Evolutionary conservation across 2,329 filamentous ascomycete genomes (phyloP), one percentile per base, ranked within the genome.

Genomic region (Aspergillus fischeri): DNA sequence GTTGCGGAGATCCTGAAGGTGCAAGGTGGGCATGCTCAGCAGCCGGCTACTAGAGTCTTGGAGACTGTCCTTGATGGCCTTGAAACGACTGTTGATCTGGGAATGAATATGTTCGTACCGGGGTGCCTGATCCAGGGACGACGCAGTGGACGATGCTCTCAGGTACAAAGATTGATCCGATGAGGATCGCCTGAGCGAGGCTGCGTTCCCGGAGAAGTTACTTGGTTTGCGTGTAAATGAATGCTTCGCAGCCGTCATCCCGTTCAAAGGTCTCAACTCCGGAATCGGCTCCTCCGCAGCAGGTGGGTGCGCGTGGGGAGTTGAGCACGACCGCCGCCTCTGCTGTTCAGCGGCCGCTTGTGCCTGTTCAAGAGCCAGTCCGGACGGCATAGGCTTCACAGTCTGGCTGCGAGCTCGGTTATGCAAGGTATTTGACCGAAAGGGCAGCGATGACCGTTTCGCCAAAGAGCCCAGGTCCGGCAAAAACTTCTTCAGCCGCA

Each of bases 61-160:
- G 60, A 90, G 85, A 68, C 89, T 95, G 70, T 97, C 92, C 68
- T 87, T 89, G 70, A 97, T 90, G 4, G 93, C 93, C 76, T 96
- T 96, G 68, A 94, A 81, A 45, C 93, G 84, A 64, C 89, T 91
- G 67, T 97, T 97, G 63, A 93, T 88, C 78, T 94, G 90, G 60
- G 91, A 89, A 47, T 87, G 85, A 11, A 96, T 86, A 72, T 94
- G 81, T 51, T 89, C 84, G 72, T 94, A 97, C 48, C 87, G 83
- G 42, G 85, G 85, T 65, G 93, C 90, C 68, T 97, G 91, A 1
- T 92, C 92, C 0, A 95, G 81, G 0, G 91, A 95, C 0, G 92
- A 94, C 0, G 89, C 86, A 27, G 86, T 82, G 0, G 92, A 96
- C 2, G 92, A 78, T 4, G 85, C 86, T 63, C 90, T 86, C 17